Base-by-base conservation (phyloP, 257 asterid species). In the Misopates orontium region DNA sequence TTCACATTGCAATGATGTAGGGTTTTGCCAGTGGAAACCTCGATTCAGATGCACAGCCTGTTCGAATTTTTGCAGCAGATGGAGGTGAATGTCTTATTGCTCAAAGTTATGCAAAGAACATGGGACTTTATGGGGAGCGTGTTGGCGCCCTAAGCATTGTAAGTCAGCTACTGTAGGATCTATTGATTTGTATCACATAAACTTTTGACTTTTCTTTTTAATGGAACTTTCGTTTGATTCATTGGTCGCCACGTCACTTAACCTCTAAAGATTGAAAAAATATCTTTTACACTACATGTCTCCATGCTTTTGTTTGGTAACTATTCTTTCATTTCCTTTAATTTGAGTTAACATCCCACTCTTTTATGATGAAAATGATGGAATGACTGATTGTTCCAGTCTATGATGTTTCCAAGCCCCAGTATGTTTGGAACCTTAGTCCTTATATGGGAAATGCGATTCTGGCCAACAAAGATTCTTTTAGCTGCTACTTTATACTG, bases 121-220 rank as follows among this genome's bases (percentile, higher is more conserved):
- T 94, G 95, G 99, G 99, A 71, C 96, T 94, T 44, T 93, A 93
- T 70, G 99, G 99, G 68, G 99, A 93, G 85, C 95, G 99, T 77
- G 95, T 93, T 69, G 99, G 99, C 25, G 99, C 99, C 66, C 80
- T 93, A 59, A 93, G 96, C 90, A 80, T 93, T 71, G 97, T 93
- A 83, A 80, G 99, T 82, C 68, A 16, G 68, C 19, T 50, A 5
- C 55, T 25, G 69, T 54, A 69, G 54, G 45, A 63, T 56, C 4
- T 48, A 16, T 69, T 19, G 6, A 36, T 24, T 60, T 39, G 42
- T 45, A 54, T 24, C 14, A 28, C 16, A 47, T 20, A 32, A 15
- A 59, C 59, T 9, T 59, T 14, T 31, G 50, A 41, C 19, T 22
- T 24, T 57, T 8, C 23, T 28, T 31, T 57, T 57, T 16, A 14